phyloP scores from a whole-genome alignment of 352 stramenopile genomes.

The Pythium oligandrum region DNA sequence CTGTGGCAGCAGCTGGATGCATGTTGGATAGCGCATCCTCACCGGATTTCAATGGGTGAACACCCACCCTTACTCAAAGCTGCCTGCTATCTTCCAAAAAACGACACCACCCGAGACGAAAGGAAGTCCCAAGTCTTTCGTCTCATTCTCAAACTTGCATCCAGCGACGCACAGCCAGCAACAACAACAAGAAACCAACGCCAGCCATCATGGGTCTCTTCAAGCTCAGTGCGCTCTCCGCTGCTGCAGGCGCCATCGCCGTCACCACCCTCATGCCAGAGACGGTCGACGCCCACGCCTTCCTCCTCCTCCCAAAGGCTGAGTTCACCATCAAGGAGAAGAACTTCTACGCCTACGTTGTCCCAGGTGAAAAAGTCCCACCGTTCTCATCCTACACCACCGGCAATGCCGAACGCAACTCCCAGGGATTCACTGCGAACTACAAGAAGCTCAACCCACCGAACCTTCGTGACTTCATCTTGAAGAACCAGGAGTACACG shows the following conservation, averaged over 20 bases:
- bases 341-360: slow-evolving; percentile 20
- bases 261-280: neutral
- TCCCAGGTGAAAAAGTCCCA: slow-evolving; percentile 8
- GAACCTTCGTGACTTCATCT: slow-evolving; percentile 7
- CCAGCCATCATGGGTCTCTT: neutral
- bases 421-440: slow-evolving; percentile 9
- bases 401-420: slow-evolving; percentile 12
- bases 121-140: no score
- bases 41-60: no score
- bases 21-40: no score
- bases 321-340: slow-evolving; percentile 20
- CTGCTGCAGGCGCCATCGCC: neutral
- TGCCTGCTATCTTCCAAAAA: no score
- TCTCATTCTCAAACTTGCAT: no score
- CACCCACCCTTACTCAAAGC: no score
- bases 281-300: slow-evolving; percentile 16
- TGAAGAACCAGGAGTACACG: slow-evolving; percentile 6
- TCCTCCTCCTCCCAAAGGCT: slow-evolving; percentile 21
- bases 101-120: no score
- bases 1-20: no score
- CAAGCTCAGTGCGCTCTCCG: neutral
- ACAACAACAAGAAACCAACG: no score
- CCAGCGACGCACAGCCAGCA: no score
- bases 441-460: slow-evolving; percentile 6
- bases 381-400: slow-evolving; percentile 19